These are phyloP conservation scores for Hypsizygus marmoreus DNA, from an alignment of 768 basidiomycete genomes.

Conservation along the genomic window DNA sequence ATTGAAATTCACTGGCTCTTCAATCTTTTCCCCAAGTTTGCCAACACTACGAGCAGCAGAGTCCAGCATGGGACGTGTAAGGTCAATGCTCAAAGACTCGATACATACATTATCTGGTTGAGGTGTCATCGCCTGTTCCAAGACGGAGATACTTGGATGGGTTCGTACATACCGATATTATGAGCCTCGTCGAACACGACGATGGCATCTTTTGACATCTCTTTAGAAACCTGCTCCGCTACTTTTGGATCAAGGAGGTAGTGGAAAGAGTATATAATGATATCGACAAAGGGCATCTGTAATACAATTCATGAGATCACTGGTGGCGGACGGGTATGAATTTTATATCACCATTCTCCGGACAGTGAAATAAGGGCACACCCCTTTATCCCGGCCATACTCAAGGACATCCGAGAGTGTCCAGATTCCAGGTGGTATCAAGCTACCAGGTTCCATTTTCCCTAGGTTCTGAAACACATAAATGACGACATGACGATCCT, in stretches of 20 bases:
- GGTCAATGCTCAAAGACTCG: constrained; percentile 95
- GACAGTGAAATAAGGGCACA: constrained; percentile 96
- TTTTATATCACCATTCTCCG: constrained; percentile 78
- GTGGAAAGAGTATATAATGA: constrained; percentile 99
- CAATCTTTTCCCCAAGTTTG: constrained; percentile 88
- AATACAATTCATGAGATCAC: constrained; percentile 11
- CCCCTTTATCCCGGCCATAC: constrained; percentile 80
- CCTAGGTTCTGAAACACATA: constrained; percentile 67
- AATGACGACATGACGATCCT: not conserved
- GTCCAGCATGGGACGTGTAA: constrained; percentile 97
- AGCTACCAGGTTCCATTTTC: constrained; percentile 74
- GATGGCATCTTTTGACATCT: constrained; percentile 96
- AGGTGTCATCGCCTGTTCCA: constrained; percentile 26
- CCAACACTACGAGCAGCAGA: constrained; percentile 87
- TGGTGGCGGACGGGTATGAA: not conserved
- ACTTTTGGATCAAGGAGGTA: constrained; percentile 99
- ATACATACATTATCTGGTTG: constrained; percentile 94
- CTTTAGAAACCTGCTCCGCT: constrained; percentile 97
- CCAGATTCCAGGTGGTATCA: constrained; percentile 87
- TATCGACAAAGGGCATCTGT: constrained; percentile 96
- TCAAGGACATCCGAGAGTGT: constrained; percentile 92
- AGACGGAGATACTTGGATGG: not conserved
- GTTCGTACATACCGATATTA: constrained; percentile 75
- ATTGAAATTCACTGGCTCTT: constrained; percentile 64
- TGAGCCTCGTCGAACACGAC: constrained; percentile 99